Evolutionary conservation across 352 stramenopile species (phyloP), one percentile per base, ranked within the genome.

Genomic region (Elongisporangium prolatum): DNA sequence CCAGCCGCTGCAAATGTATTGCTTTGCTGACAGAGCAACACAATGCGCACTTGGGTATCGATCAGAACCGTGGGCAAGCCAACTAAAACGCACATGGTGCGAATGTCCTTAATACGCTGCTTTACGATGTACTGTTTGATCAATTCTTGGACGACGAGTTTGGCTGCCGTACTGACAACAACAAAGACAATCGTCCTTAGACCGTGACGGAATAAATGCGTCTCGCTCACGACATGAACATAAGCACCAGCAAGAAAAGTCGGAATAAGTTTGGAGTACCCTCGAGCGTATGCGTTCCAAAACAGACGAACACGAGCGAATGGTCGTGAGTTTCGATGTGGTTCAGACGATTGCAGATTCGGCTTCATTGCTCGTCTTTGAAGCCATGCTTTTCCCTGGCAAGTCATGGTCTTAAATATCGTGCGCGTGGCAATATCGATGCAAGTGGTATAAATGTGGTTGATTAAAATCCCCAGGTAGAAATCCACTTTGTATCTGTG

Each of bases 1-100:
- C 67, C 72, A 10, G 28, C 52, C 0, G 69, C 57, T n/a, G 67
- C 67, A 34, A 73, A 58, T 11, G 52, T 34, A 16, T 59, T 64
- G 17, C 64, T 71, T 21, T 67, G 50, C 20, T 61, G 62, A 2
- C 69, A 64, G 20, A 75, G 56, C 25, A 84, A 25, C 14, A 74
- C 54, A 7, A 84, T 67, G 44, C 72, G 67, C 4, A 73, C 49
- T 50, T 84, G 72, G 5, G 71, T 81, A 57, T 84, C 69, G 44
- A 84, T 73, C 25, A 84, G 47, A 8, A 80, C 67, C 4, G 71
- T 76, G 9, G 71, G 71, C 0, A 80, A 28, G 2, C 52, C 74
- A 2, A 84, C 65, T 0, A 66, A 51, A 11, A 80, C 60, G 24
- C 64, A 74, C 60, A 81, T 77, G n/a, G 64, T 71, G 18, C 71